Evolutionary conservation across 2,329 filamentous ascomycete genomes (phyloP).

Genomic region (Hymenoscyphus fructigenus): DNA sequence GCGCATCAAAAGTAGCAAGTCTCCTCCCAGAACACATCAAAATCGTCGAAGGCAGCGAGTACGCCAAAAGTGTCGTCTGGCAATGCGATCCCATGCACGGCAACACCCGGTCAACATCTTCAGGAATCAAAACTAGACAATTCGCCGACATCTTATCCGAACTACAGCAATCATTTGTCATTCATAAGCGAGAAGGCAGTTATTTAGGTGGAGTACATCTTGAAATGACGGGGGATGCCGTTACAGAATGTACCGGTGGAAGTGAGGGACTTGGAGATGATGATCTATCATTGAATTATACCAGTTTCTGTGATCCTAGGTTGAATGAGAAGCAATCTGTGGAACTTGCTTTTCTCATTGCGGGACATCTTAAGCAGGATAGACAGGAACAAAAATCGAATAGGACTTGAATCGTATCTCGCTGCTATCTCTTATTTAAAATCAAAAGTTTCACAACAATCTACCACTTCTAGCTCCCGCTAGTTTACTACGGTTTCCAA

Average conservation of each 20-base stretch:
- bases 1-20: conserved; percentile 70
- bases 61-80: conserved; percentile 73
- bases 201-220: conserved; percentile 93
- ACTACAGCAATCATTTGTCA: conserved; percentile 76
- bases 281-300: conserved; percentile 87
- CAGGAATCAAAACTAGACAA: conserved; percentile 86
- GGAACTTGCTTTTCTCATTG: conserved; percentile 90
- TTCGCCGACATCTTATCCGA: conserved; percentile 91
- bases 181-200: conserved; percentile 80
- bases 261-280: conserved; percentile 85
- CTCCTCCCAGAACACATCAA: conserved; percentile 84
- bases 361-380: conserved; percentile 48
- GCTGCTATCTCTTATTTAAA: too few species aligned
- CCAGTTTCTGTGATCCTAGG: conserved; percentile 91
- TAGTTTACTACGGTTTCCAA: too few species aligned
- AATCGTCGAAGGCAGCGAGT: conserved; percentile 78
- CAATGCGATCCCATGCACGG: conserved; percentile 99
- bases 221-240: conserved; percentile 91
- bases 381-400: neutral
- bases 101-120: conserved; percentile 65
- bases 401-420: neutral
- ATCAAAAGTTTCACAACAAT: too few species aligned
- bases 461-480: too few species aligned
- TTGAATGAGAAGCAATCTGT: conserved; percentile 98
- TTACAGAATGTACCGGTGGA: conserved; percentile 93